Evolutionary conservation across 2,329 filamentous ascomycete species (phyloP).

Genomic region (Claviceps sp.): DNA sequence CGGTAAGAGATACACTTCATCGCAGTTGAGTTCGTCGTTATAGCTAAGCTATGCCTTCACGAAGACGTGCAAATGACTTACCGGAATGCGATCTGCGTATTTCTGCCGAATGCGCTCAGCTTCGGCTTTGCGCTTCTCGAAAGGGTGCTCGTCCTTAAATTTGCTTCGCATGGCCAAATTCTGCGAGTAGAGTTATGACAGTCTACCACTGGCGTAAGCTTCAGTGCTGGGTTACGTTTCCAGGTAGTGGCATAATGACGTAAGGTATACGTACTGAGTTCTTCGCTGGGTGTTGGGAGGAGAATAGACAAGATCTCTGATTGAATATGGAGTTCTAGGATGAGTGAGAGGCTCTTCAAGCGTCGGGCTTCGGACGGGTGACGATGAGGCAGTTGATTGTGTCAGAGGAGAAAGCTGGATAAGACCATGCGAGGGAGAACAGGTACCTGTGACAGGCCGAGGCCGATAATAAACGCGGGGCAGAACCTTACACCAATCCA

Average conservation of each 20-base stretch:
- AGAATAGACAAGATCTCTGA: not conserved
- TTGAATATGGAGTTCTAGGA: slow-evolving; percentile 3
- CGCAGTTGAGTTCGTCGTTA: not conserved
- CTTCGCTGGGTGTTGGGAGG: not conserved
- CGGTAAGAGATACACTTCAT: not conserved
- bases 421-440: slow-evolving; percentile 6
- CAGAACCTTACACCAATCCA: not conserved
- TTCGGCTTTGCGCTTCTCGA: slow-evolving; percentile 99
- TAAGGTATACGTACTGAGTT: not conserved
- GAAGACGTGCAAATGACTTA: slow-evolving; percentile 36
- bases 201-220: slow-evolving; percentile 1
- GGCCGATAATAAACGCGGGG: slow-evolving; percentile 3
- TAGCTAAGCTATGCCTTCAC: not conserved
- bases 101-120: slow-evolving; percentile 98
- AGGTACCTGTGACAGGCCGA: slow-evolving; percentile 7
- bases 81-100: slow-evolving; percentile 95
- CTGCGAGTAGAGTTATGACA: not conserved
- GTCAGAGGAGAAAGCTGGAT: slow-evolving; percentile 7
- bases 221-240: not conserved
- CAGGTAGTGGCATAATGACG: not conserved
- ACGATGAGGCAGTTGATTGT: slow-evolving; percentile 11
- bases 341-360: slow-evolving; percentile 7
- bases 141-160: slow-evolving; percentile 99
- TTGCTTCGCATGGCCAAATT: slow-evolving; percentile 76
- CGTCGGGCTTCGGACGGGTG: slow-evolving; percentile 11